These are phyloP conservation scores for Monosporascus sp. DNA, from an alignment of 2,329 filamentous ascomycete species.

Conservation along the genomic window DNA sequence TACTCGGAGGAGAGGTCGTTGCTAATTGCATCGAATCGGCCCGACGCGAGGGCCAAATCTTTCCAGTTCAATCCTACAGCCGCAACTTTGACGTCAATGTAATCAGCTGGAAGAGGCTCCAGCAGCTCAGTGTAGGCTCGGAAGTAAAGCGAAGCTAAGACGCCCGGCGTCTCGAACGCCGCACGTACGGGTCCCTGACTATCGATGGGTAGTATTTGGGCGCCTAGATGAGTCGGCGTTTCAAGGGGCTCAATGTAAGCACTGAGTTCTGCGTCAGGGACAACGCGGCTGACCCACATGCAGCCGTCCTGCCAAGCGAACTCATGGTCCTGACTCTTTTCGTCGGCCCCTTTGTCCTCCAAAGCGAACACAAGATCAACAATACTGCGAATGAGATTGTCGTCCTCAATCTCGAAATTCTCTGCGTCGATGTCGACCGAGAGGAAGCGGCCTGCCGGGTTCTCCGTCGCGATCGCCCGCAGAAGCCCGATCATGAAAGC, in stretches of 20 bases:
- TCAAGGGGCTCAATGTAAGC: too few species aligned
- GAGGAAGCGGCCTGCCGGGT: too few species aligned
- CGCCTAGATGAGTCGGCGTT: too few species aligned
- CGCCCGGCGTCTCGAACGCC: conserved; percentile 21
- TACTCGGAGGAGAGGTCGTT: conserved; percentile 14
- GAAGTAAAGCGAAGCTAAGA: conserved; percentile 24
- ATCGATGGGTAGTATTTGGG: too few species aligned
- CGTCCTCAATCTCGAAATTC: too few species aligned
- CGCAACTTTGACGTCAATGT: conserved; percentile 23
- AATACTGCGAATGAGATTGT: too few species aligned
- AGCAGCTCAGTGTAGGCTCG: conserved; percentile 12
- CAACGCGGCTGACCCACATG: conserved; percentile 22
- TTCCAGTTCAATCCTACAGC: conserved; percentile 24
- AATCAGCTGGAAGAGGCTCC: conserved; percentile 10
- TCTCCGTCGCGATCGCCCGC: too few species aligned
- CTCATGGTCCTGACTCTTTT: conserved; percentile 18
- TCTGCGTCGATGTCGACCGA: too few species aligned
- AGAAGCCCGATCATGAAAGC: too few species aligned
- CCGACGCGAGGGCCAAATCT: conserved; percentile 16
- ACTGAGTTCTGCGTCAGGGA: conserved; percentile 18
- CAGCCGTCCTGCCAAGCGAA: conserved; percentile 23
- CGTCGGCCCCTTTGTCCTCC: neutral
- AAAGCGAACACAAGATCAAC: too few species aligned
- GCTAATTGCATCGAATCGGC: conserved; percentile 16
- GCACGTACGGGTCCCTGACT: conserved; percentile 16